A percentile compares a stretch with the other conserved stretches of the same genome.
phyloP scores from a whole-genome alignment of 306 rosid species.

The Psophocarpus tetragonolobus region DNA sequence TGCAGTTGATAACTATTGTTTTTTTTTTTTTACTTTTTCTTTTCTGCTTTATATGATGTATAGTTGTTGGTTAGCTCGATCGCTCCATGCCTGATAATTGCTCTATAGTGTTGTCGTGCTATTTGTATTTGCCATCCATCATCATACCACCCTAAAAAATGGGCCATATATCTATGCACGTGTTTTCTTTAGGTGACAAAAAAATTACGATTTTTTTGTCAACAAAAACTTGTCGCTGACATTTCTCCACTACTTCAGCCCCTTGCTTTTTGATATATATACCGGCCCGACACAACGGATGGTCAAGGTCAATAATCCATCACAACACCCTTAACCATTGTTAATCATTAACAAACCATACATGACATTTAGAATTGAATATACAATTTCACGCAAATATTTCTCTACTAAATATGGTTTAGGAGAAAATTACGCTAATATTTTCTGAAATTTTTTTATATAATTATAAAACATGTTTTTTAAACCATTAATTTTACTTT shows the following conservation, averaged over 20 bases:
- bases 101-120: background rate
- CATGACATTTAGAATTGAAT: too few species aligned
- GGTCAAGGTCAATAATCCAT: too few species aligned
- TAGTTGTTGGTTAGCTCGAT: background rate
- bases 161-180: background rate
- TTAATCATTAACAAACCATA: too few species aligned
- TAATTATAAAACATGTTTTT: too few species aligned
- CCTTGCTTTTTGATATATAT: background rate
- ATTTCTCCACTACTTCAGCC: background rate
- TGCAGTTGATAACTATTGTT: background rate
- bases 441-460: too few species aligned
- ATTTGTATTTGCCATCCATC: background rate
- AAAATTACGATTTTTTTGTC: background rate
- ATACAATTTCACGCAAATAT: too few species aligned
- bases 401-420: too few species aligned
- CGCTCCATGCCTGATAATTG: background rate
- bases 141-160: background rate
- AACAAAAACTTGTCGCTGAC: background rate
- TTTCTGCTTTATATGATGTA: too few species aligned
- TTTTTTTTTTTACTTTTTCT: too few species aligned
- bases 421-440: too few species aligned
- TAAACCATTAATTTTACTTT: too few species aligned
- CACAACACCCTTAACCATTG: too few species aligned
- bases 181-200: background rate
- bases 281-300: background rate